Evolutionary conservation across 2,329 filamentous ascomycete genomes (phyloP).

Genomic region (Aspergillus pseudoviridinutans): DNA sequence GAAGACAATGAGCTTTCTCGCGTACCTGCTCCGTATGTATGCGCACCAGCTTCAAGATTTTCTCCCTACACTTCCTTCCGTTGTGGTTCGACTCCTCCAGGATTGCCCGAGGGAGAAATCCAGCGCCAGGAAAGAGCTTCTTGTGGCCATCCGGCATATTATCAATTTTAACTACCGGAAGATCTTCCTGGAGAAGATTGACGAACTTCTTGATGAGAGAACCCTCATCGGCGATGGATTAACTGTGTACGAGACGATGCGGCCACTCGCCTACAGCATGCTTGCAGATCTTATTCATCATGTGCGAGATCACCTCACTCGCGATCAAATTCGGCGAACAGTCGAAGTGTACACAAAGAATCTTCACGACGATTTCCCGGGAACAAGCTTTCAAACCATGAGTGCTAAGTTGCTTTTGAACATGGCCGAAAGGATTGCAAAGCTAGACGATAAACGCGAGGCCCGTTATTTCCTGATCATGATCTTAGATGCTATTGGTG

Average conservation of each 20-base stretch:
- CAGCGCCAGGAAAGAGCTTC: conserved; percentile 83
- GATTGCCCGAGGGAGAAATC: conserved; percentile 96
- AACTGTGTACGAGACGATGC: conserved; percentile 94
- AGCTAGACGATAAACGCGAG: conserved; percentile 87
- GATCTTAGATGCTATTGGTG: conserved; percentile 95
- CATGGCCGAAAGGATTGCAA: conserved; percentile 97
- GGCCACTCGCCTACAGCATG: conserved; percentile 96
- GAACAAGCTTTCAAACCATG: conserved; percentile 99
- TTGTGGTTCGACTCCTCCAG: conserved; percentile 84
- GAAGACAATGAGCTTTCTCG: conserved; percentile 98
- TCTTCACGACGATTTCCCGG: conserved; percentile 89
- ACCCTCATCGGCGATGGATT: conserved; percentile 93
- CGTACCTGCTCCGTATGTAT: conserved; percentile 86
- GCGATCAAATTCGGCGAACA: conserved; percentile 89
- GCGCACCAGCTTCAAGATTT: conserved; percentile 85
- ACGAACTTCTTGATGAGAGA: conserved; percentile 88
- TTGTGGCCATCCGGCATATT: conserved; percentile 95
- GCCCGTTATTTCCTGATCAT: conserved; percentile 93
- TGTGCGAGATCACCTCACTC: conserved; percentile 80
- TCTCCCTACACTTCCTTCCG: conserved; percentile 75
- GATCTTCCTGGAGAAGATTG: conserved; percentile 91
- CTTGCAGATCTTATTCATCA: conserved; percentile 97
- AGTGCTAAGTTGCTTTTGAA: conserved; percentile 95
- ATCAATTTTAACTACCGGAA: conserved; percentile 98
- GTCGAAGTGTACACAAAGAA: conserved; percentile 98